These are phyloP conservation scores for Jaltomata sinuosa DNA, from an alignment of 257 asterid species.

Conservation along the genomic window DNA sequence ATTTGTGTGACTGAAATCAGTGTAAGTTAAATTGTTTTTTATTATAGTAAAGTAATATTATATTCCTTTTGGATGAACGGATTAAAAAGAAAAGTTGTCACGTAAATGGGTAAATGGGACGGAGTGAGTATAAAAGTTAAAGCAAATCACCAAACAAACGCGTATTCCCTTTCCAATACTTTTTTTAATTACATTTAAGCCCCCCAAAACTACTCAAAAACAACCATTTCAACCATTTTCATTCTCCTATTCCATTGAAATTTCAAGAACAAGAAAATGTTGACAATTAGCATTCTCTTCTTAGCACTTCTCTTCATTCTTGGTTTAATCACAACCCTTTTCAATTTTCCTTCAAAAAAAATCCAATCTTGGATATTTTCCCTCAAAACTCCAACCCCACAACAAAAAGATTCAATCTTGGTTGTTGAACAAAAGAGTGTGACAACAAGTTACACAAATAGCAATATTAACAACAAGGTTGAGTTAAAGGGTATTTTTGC, in stretches of 20 bases:
- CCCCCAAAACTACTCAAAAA: neutral
- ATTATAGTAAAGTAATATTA: too few species aligned
- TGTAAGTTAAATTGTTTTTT: too few species aligned
- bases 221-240: neutral
- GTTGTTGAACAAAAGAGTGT: neutral
- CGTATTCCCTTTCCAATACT: constrained; percentile 9
- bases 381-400: constrained; percentile 5
- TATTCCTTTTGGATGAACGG: too few species aligned
- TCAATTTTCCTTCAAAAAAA: constrained; percentile 28
- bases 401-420: neutral
- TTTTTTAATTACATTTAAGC: neutral
- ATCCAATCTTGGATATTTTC: constrained; percentile 24
- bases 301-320: constrained; percentile 35
- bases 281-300: constrained; percentile 29
- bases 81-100: too few species aligned
- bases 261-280: constrained; percentile 6
- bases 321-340: constrained; percentile 31
- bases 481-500: constrained; percentile 43
- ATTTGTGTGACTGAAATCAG: too few species aligned
- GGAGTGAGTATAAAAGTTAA: too few species aligned
- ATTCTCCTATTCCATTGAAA: constrained; percentile 1
- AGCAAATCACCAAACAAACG: constrained; percentile 19
- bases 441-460: neutral
- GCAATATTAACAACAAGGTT: constrained; percentile 1
- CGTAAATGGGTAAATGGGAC: too few species aligned